Evolutionary conservation across 805 yeast species (phyloP).

Genomic region (Wickerhamiella siamensis): DNA sequence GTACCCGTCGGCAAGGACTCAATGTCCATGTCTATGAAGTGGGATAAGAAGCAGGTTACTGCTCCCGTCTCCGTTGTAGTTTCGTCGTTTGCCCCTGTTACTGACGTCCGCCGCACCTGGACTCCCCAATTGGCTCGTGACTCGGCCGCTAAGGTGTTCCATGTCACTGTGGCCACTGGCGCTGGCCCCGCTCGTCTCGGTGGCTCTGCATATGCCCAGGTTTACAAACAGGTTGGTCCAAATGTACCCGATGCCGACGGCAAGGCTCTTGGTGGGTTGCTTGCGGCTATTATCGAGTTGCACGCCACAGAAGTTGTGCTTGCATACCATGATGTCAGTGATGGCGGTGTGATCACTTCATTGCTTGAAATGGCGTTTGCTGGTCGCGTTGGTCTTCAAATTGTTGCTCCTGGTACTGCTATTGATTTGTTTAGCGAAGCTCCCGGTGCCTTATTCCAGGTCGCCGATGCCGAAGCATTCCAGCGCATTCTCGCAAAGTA

Average conservation of each 20-base stretch:
- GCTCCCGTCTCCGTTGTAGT: constrained; percentile 88
- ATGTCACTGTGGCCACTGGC: constrained; percentile 46
- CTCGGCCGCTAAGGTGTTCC: constrained; percentile 60
- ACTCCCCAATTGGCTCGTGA: constrained; percentile 62
- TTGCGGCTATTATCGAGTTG: constrained; percentile 52
- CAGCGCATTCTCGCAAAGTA: constrained; percentile 37
- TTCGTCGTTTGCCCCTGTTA: constrained; percentile 85
- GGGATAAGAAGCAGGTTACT: constrained; percentile 74
- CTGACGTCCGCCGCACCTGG: constrained; percentile 81
- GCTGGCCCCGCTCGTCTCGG: constrained; percentile 42
- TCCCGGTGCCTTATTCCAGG: constrained; percentile 91
- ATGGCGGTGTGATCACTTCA: constrained; percentile 86
- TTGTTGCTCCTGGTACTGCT: constrained; percentile 33
- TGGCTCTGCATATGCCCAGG: constrained; percentile 92
- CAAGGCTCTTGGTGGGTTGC: constrained; percentile 47
- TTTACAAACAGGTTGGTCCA: constrained; percentile 75
- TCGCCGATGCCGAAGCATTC: constrained; percentile 44
- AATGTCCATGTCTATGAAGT: constrained; percentile 98
- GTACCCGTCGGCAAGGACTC: constrained; percentile 99
- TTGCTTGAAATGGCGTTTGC: constrained; percentile 94
- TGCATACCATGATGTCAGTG: constrained; percentile 92
- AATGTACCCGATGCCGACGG: constrained; percentile 67
- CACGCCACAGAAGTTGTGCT: constrained; percentile 52
- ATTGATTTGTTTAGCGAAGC: constrained; percentile 77
- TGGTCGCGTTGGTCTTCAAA: constrained; percentile 68